Base-by-base conservation (phyloP, 164 flowering plant genomes). In the Annona squamosa region DNA sequence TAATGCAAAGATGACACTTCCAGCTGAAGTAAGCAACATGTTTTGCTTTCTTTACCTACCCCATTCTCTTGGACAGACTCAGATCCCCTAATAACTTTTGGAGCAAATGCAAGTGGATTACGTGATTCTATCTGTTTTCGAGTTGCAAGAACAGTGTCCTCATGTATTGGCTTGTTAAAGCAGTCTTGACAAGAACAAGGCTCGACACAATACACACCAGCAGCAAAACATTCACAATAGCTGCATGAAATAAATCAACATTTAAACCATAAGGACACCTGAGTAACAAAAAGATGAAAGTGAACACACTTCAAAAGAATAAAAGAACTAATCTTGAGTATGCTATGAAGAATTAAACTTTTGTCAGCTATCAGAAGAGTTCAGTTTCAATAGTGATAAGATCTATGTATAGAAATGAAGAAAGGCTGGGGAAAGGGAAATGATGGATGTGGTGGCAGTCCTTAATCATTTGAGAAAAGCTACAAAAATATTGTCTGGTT, bases 221-320 rank as follows among this genome's bases (percentile, higher is more conserved):
- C 90, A 77, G 93, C 94, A 86, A 91, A 91, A 79, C 97, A 89
- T 67, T 90, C 91, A 77, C 95, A 89, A 66, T 90, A 90, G 48
- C 92, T 90, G 82, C 70, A 66, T 66, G 68, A 17, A 46, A 43
- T 42, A 66, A 66, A 3, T 42, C 47, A 44, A 44, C 68, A 66
- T 66, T 43, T 66, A 43, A 44, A 66, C 17, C 68, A 66, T 16
- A 4, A 12, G 47, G 3, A 17, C 6, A 63, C 5, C 9, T 63
- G 37, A 26, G 37, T 26, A 26, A 26, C 37, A 26, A 26, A 26
- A 26, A 26, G 37, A 6, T 56, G 6, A 13, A 5, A 56, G 13
- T 13, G 13, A 56, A 56, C 61, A 56, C 10, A 56, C 13, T 56
- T 56, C 61, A 56, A 56, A 5, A 56, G 13, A 13, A 56, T 56